Conservation (phyloP, 768 basidiomycete species). For the Tylopilus intermedius region DNA sequence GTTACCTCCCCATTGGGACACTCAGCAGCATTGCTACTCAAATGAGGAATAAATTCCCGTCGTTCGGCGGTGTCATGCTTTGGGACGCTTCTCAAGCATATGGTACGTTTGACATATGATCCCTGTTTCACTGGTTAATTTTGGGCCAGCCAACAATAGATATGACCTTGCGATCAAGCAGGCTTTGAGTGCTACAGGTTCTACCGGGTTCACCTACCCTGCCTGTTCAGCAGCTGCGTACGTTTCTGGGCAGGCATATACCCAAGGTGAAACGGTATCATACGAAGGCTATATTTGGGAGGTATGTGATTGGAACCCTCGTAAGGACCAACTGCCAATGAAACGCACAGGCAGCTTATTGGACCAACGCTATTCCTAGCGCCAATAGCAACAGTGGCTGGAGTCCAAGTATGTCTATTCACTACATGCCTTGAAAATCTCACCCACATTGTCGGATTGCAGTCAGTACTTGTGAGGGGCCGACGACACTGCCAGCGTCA, state of each 20-base stretch:
- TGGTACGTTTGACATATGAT: slow-evolving; percentile 11
- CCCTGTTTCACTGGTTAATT: slow-evolving; percentile 3
- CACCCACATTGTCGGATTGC: background rate
- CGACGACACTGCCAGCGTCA: background rate
- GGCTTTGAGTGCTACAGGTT: slow-evolving; percentile 53
- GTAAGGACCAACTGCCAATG: background rate
- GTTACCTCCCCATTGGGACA: slow-evolving; percentile 32
- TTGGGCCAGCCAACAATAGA: slow-evolving; percentile 45
- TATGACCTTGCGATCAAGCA: slow-evolving; percentile 61
- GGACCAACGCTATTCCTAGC: slow-evolving; percentile 43
- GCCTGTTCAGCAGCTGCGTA: slow-evolving; percentile 54
- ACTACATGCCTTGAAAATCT: background rate
- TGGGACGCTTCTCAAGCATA: slow-evolving; percentile 44
- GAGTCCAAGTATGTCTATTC: slow-evolving; percentile 49
- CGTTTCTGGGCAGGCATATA: slow-evolving; percentile 45
- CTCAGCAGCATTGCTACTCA: slow-evolving; percentile 31
- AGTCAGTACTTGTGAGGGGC: slow-evolving; percentile 24
- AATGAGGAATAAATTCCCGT: slow-evolving; percentile 37
- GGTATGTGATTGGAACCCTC: slow-evolving; percentile 31
- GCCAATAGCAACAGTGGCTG: slow-evolving; percentile 53
- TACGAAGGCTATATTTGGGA: slow-evolving; percentile 63
- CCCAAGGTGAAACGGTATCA: slow-evolving; percentile 48
- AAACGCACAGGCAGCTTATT: slow-evolving; percentile 53
- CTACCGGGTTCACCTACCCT: slow-evolving; percentile 65
- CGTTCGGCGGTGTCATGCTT: slow-evolving; percentile 42